Percentiles rank a stretch among this genome's conserved stretches.
Evolutionary conservation across 805 yeast species (phyloP).

Genomic region (Dipodascopsis tothii): DNA sequence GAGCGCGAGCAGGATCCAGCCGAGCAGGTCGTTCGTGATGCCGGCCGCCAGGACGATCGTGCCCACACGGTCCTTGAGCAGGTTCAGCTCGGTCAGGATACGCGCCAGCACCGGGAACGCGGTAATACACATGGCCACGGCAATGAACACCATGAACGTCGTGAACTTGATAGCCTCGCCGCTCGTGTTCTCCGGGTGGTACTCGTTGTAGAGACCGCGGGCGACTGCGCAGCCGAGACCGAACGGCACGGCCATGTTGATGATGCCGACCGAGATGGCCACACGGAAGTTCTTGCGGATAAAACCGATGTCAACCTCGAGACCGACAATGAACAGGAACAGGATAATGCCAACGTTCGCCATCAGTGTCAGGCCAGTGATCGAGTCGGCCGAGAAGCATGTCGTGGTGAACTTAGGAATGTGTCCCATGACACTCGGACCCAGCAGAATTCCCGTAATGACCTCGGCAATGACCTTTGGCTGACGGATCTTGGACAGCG

Average conservation of each 20-base stretch:
- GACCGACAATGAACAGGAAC: slow-evolving; percentile 66
- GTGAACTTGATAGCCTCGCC: slow-evolving; percentile 41
- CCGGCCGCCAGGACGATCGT: slow-evolving; percentile 72
- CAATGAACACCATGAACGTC: slow-evolving; percentile 63
- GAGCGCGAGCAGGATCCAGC: slow-evolving; percentile 74
- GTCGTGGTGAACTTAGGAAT: slow-evolving; percentile 58
- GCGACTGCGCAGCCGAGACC: slow-evolving; percentile 70
- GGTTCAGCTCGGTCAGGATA: slow-evolving; percentile 63
- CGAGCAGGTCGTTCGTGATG: slow-evolving; percentile 67
- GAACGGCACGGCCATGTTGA: slow-evolving; percentile 71
- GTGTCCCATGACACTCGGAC: slow-evolving; percentile 68
- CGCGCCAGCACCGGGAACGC: slow-evolving; percentile 82
- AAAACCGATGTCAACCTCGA: slow-evolving; percentile 67
- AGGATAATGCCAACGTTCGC: slow-evolving; percentile 71
- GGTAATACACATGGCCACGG: slow-evolving; percentile 76
- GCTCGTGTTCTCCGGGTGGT: slow-evolving; percentile 26
- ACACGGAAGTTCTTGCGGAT: slow-evolving; percentile 52
- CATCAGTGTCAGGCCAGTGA: slow-evolving; percentile 55
- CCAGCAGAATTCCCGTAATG: slow-evolving; percentile 63
- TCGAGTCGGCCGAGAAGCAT: slow-evolving; percentile 58
- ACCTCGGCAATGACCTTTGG: slow-evolving; percentile 81
- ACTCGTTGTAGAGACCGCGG: slow-evolving; percentile 52
- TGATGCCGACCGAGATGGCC: slow-evolving; percentile 61
- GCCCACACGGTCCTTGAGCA: slow-evolving; percentile 59
- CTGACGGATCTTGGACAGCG: slow-evolving; percentile 55